Base-by-base conservation (phyloP, 1,284 basidiomycete species). In the Tilletiaria anomala region DNA sequence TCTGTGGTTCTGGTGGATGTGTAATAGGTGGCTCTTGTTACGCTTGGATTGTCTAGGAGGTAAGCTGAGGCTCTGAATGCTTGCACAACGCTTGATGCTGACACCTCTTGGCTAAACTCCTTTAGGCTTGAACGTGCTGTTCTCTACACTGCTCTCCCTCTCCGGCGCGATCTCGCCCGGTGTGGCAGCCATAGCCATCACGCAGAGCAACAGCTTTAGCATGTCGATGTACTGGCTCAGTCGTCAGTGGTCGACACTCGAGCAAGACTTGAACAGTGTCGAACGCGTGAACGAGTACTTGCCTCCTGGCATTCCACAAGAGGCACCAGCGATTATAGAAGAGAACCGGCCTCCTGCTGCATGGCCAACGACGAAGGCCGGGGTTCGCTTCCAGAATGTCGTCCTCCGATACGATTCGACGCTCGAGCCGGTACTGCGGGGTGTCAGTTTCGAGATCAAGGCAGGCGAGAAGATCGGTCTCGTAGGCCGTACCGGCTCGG, bases 231-330 rank as follows among this genome's bases (percentile, higher is more conserved):
- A 70, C 48, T 69, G 70, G 8, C 55, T 69, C 51, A 41, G 38
- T 35, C 48, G 42, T 29, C 8, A 26, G 8, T 26, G 6, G 24
- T 29, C 16, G 12, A 22, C 5, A 3, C 11, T 42, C 12, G 32
- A 35, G 14, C 31, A 32, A 43, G 67, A 63, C 4, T 62, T 69
- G 42, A 65, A 65, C 47, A 85, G 84, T 12, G 72, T 94, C 36
- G 89, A 94, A 68, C 79, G 88, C 33, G 76, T 93, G 61, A 84
- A 84, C 62, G 84, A 87, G 63, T 91, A 86, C 67, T 50, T 14
- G 22, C 51, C 10, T 24, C 65, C 0, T 63, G 45, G 35, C 24
- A 35, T 54, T 37, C 39, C 42, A 11, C n/a, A 11, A 21, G 44
- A 45, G 21, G 19, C 31, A 5, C 17, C 39, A 3, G 20, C 17